Base-by-base conservation (phyloP, 2,329 filamentous ascomycete species). In the Neonectria neomacrospora region DNA sequence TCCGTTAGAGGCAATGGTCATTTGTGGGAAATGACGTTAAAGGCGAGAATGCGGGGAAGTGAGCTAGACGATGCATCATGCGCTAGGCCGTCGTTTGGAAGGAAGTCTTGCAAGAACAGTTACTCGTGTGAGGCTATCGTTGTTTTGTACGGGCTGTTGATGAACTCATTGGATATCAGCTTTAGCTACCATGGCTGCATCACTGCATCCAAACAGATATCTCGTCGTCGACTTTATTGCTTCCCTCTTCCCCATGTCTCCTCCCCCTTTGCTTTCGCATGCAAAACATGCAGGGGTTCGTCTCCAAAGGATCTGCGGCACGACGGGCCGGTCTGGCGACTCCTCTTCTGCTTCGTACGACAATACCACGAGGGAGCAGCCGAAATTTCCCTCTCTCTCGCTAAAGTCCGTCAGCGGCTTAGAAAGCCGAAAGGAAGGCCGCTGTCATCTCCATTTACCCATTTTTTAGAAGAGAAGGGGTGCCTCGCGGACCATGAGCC, bases 1-100 rank as follows among this genome's bases (percentile, higher is more conserved):
- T 52, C 67, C 67, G 67, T 44, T 50, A 44, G 20, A 20, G 41
- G 51, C 23, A 47, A n/a, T 5, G 28, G 8, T 44, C 52, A 63
- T 69, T 69, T 65, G 67, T 68, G 67, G 67, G 68, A 58, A 58
- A 68, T 61, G n/a, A n/a, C n/a, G n/a, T n/a, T n/a, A 57, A 44
- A 50, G 32, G 26, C 14, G 23, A 52, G 26, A 63, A 61, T 69
- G 67, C 65, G 67, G 67, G 67, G 56, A 67, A 30, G 54, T 54
- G 58, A 66, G 54, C 65, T 63, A 50, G 44, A 45, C 23, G 12
- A 9, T 34, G 32, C 32, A 34, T 37, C 34, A 37, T 37, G 34
- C 14, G 34, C 34, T 37, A 37, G 12, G 34, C n/a, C 14, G 16
- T 14, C 34, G 34, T n/a, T 8, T 37, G 5, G 34, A 3, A 3